phyloP scores from a whole-genome alignment of 31 red algal genomes.

The Bonnemaisonia californica region DNA sequence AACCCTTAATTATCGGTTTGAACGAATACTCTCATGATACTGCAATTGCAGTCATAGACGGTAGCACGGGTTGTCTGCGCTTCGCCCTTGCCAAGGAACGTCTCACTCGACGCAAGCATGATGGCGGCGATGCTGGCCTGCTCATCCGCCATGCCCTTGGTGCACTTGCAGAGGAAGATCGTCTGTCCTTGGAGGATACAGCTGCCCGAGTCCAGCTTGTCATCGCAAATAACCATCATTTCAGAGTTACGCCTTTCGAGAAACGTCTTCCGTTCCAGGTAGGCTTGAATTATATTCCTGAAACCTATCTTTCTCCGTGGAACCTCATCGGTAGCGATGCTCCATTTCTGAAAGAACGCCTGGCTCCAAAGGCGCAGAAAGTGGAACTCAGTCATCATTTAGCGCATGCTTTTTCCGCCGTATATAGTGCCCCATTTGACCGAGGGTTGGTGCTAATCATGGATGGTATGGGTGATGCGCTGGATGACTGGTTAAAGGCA shows the following conservation, averaged over 20 bases:
- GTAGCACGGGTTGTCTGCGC: constrained; percentile 54
- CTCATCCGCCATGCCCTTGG: constrained; percentile 60
- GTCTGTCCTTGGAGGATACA: background rate
- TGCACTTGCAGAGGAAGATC: constrained; percentile 17
- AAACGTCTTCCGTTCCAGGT: constrained; percentile 63
- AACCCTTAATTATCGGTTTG: constrained; percentile 71
- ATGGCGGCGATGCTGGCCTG: constrained; percentile 57
- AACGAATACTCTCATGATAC: constrained; percentile 93
- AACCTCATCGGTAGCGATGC: constrained; percentile 50
- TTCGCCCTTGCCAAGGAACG: constrained; percentile 83
- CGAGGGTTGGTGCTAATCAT: constrained; percentile 76
- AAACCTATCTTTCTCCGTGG: constrained; percentile 31
- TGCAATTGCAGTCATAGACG: constrained; percentile 65
- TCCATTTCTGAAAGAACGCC: background rate
- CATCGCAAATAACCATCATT: constrained; percentile 90
- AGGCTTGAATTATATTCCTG: constrained; percentile 54
- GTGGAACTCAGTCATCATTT: constrained; percentile 87
- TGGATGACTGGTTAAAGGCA: constrained; percentile 52
- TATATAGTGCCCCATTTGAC: constrained; percentile 24
- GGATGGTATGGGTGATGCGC: constrained; percentile 94
- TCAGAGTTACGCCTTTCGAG: constrained; percentile 67
- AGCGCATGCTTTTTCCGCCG: constrained; percentile 77
- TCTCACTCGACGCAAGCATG: constrained; percentile 90
- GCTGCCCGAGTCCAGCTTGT: constrained; percentile 47
- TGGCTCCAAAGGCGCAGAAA: constrained; percentile 39